Evolutionary conservation across 2,329 filamentous ascomycete genomes (phyloP).

Genomic region (Zymoseptoria passerinii): DNA sequence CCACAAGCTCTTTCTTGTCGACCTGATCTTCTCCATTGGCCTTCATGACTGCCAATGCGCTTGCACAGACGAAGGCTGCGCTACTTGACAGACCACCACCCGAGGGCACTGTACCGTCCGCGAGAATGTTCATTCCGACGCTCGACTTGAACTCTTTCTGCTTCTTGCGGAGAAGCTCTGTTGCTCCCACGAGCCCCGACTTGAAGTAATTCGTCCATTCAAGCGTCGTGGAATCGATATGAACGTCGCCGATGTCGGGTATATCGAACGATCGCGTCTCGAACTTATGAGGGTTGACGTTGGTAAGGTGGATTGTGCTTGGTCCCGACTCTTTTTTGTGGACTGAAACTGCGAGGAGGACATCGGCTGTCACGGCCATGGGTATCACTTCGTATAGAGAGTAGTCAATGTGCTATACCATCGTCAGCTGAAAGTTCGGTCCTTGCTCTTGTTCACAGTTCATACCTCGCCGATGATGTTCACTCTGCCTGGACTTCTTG

Average conservation of each 20-base stretch:
- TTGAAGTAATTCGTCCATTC: slow-evolving; percentile 99
- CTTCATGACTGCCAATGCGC: slow-evolving; percentile 76
- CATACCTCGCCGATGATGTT: slow-evolving; percentile 84
- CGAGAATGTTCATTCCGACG: slow-evolving; percentile 74
- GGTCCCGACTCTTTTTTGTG: slow-evolving; percentile 46
- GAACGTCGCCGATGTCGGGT: slow-evolving; percentile 45
- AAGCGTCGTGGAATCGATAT: slow-evolving; percentile 73
- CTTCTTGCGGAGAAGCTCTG: slow-evolving; percentile 66
- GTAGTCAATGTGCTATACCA: slow-evolving; percentile 77
- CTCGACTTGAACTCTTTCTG: slow-evolving; percentile 53
- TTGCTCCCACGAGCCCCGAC: slow-evolving; percentile 73
- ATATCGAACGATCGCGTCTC: slow-evolving; percentile 66
- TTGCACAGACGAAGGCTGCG: slow-evolving; percentile 86
- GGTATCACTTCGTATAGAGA: slow-evolving; percentile 92
- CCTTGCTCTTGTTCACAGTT: neutral
- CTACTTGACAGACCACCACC: slow-evolving; percentile 90
- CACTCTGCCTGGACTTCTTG: slow-evolving; percentile 85
- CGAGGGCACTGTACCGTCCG: slow-evolving; percentile 85
- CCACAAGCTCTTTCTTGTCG: slow-evolving; percentile 84
- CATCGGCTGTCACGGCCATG: slow-evolving; percentile 89
- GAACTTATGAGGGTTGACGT: slow-evolving; percentile 69
- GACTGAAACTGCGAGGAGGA: slow-evolving; percentile 69
- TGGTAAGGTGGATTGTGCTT: slow-evolving; percentile 66
- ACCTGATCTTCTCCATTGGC: slow-evolving; percentile 72
- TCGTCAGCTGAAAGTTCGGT: slow-evolving; percentile 3